phyloP scores from a whole-genome alignment of 768 basidiomycete species.

The Leccinum obscurum region DNA sequence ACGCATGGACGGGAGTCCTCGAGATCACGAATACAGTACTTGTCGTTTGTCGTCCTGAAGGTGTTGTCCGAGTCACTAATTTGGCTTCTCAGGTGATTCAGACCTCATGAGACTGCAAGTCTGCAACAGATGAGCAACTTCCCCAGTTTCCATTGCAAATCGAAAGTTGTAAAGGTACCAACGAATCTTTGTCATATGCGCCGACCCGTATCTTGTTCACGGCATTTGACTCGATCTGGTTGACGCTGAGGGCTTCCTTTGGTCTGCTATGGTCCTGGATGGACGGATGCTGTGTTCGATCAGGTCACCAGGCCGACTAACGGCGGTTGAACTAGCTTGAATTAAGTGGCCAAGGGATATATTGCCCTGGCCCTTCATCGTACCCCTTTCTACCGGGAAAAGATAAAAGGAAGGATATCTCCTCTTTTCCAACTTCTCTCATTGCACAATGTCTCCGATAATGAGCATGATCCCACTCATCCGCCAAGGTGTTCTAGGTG shows the following conservation, averaged over 20 bases:
- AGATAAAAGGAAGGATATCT: conserved; percentile 3
- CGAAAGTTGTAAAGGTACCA: background rate
- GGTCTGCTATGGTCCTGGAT: background rate
- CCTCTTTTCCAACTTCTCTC: background rate
- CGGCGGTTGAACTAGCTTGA: background rate
- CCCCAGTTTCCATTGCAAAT: background rate
- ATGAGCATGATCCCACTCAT: conserved; percentile 16
- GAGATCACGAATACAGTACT: background rate
- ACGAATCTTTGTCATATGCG: background rate
- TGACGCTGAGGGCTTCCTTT: background rate
- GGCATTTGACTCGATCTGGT: background rate
- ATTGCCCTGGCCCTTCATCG: background rate
- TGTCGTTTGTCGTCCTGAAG: background rate
- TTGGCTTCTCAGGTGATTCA: background rate
- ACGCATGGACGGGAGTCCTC: background rate
- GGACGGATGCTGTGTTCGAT: conserved; percentile 2
- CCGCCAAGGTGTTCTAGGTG: conserved; percentile 27
- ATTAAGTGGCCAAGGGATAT: background rate
- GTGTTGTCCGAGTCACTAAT: background rate
- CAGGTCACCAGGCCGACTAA: background rate
- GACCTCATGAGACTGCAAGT: background rate
- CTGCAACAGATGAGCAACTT: background rate
- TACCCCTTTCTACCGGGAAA: background rate
- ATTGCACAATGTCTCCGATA: background rate
- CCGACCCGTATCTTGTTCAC: background rate